phyloP scores from a whole-genome alignment of 306 rosid genomes.

The Ceratonia siliqua region DNA sequence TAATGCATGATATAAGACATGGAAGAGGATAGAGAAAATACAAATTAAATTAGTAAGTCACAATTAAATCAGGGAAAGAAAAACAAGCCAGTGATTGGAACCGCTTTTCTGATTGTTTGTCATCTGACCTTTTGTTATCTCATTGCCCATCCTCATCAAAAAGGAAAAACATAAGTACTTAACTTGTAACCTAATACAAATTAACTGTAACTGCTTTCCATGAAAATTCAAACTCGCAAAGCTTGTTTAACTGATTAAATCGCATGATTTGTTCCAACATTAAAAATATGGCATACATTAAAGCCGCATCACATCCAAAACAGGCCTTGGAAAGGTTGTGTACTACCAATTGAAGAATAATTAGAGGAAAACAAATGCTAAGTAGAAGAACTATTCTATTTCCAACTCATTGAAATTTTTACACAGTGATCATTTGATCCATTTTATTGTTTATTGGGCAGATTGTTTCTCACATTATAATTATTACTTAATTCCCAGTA shows the following conservation, averaged over 20 bases:
- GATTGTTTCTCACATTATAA: background rate
- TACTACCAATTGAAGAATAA: background rate
- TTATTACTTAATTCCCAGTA: background rate
- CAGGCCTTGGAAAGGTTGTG: background rate
- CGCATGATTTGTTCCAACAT: background rate
- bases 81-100: background rate
- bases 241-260: background rate
- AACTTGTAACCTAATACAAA: constrained; percentile 1
- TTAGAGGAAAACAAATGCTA: background rate
- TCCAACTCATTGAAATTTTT: background rate
- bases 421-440: background rate
- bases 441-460: background rate
- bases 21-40: background rate
- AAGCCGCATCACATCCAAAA: background rate
- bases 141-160: background rate
- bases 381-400: background rate
- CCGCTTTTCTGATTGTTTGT: background rate
- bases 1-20: background rate
- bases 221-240: background rate
- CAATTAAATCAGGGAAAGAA: background rate
- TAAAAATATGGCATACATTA: background rate
- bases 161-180: background rate
- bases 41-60: background rate
- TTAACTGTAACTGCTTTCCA: background rate
- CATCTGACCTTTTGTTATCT: background rate